A percentile compares a stretch with the other conserved stretches of the same genome.
Evolutionary conservation across 768 basidiomycete genomes (phyloP).

Genomic region (Roridomyces roridus): DNA sequence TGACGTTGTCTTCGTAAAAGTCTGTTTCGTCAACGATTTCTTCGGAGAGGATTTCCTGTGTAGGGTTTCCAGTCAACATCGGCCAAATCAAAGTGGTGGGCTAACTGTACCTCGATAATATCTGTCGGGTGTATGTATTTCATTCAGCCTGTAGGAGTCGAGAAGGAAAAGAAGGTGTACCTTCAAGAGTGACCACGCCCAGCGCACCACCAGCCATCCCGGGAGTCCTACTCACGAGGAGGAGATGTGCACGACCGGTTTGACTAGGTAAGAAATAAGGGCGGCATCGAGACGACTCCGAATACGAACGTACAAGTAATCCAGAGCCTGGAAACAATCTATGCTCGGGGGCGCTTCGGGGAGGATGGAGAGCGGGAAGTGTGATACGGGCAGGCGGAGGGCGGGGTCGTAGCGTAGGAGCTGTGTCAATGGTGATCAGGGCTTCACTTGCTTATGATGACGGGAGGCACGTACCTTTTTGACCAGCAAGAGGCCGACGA

Average conservation of each 20-base stretch:
- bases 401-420: constrained; percentile 89
- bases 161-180: too few species aligned
- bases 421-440: constrained; percentile 72
- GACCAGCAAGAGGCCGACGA: constrained; percentile 67
- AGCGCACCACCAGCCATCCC: constrained; percentile 84
- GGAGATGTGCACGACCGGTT: constrained; percentile 92
- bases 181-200: constrained; percentile 91
- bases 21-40: constrained; percentile 98
- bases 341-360: constrained; percentile 90
- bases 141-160: too few species aligned
- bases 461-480: constrained; percentile 50
- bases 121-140: constrained; percentile 46
- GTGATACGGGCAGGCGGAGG: constrained; percentile 72
- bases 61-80: too few species aligned
- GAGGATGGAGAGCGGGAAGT: constrained; percentile 80
- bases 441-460: constrained; percentile 85
- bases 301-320: constrained; percentile 79
- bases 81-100: too few species aligned
- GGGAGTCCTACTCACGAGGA: constrained; percentile 85
- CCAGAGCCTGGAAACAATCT: constrained; percentile 93
- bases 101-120: constrained; percentile 71
- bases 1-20: constrained; percentile 85
- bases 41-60: constrained; percentile 91
- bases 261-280: constrained; percentile 50
- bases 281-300: too few species aligned